These are phyloP conservation scores for Sisymbrium altissimum DNA, from an alignment of 345 rosid species.

Conservation along the genomic window DNA sequence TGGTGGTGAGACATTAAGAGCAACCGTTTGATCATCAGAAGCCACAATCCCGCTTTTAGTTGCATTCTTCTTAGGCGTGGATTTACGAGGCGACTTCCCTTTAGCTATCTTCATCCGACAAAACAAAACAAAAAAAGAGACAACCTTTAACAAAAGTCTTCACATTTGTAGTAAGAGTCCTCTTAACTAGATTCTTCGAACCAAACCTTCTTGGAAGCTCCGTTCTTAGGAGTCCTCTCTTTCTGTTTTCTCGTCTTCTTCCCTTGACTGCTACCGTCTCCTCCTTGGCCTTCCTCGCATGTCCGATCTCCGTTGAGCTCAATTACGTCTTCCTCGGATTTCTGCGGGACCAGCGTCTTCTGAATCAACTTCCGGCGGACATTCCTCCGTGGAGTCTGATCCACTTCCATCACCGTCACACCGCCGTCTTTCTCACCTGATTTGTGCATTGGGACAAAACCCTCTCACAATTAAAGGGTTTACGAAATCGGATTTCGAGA, in stretches of 20 bases:
- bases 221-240: conserved; percentile 46
- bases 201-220: conserved; percentile 48
- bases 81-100: conserved; percentile 42
- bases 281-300: conserved; percentile 31
- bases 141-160: neutral
- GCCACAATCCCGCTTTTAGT: conserved; percentile 27
- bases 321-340: conserved; percentile 37
- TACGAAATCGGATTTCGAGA: neutral
- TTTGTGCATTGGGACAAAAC: conserved; percentile 21
- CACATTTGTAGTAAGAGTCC: neutral
- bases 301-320: conserved; percentile 34
- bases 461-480: neutral
- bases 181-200: conserved; percentile 1
- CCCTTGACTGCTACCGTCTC: conserved; percentile 57
- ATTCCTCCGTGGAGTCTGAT: conserved; percentile 36
- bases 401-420: conserved; percentile 18
- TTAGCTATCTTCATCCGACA: conserved; percentile 6
- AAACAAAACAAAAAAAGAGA: neutral
- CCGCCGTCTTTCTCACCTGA: conserved; percentile 23
- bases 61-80: conserved; percentile 59
- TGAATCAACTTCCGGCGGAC: conserved; percentile 69
- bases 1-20: conserved; percentile 30
- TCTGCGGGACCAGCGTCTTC: conserved; percentile 64
- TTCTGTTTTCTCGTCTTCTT: conserved; percentile 50
- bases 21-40: conserved; percentile 19